A percentile compares a stretch with the other conserved stretches of the same genome.
phyloP scores from a whole-genome alignment of 495 filamentous ascomycete genomes.

The Penicillium angulare region DNA sequence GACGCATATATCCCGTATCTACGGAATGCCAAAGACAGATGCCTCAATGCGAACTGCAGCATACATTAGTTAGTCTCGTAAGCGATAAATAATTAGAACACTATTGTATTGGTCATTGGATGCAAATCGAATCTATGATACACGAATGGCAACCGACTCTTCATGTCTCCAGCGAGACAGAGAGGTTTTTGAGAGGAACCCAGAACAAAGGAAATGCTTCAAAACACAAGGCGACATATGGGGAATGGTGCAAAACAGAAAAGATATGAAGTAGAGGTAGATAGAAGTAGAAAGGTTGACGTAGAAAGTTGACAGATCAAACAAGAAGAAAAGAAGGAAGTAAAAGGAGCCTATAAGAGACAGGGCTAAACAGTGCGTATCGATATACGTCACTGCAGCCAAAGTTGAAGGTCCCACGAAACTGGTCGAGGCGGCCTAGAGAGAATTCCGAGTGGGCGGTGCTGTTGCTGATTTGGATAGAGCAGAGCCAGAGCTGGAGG shows the following conservation, averaged over 20 bases:
- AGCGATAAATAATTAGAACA: conserved; percentile 11
- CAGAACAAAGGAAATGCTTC: conserved; percentile 33
- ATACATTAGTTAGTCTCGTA: too few species aligned
- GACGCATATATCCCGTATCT: too few species aligned
- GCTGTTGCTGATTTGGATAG: too few species aligned
- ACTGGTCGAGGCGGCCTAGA: too few species aligned
- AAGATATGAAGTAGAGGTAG: conserved; percentile 6
- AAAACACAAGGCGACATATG: conserved; percentile 21
- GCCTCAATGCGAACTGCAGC: too few species aligned
- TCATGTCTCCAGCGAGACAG: conserved; percentile 8
- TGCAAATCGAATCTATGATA: conserved; percentile 36
- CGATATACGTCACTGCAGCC: conserved; percentile 8
- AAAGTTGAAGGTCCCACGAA: background rate
- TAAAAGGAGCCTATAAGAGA: conserved; percentile 26
- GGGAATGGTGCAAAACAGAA: conserved; percentile 23
- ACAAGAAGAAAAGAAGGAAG: conserved; percentile 16
- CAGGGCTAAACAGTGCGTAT: conserved; percentile 26
- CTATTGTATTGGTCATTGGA: conserved; percentile 30
- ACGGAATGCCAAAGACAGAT: background rate
- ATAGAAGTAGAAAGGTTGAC: conserved; percentile 23
- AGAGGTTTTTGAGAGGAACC: conserved; percentile 22
- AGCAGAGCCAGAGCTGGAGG: too few species aligned
- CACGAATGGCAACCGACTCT: conserved; percentile 32
- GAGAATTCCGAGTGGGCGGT: too few species aligned
- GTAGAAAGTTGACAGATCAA: conserved; percentile 28